Base-by-base conservation (phyloP, 257 asterid genomes). In the Plectranthus barbatus region DNA sequence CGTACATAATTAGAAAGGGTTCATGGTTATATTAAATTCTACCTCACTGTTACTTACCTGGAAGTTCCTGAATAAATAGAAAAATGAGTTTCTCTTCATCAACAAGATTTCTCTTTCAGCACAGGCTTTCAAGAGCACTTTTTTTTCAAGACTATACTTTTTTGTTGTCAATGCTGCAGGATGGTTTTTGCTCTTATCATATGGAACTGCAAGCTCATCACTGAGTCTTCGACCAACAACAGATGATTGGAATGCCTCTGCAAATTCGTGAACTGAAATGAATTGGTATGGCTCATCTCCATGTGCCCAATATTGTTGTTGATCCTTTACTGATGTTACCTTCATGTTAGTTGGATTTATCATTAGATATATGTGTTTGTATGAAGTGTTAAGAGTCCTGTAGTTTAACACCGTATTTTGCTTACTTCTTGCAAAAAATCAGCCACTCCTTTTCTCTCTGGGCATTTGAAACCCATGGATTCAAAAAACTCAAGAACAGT, bases 91-190 rank as follows among this genome's bases (percentile, higher is more conserved):
- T 68, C 90, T 79, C 78, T 77, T 77, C 75, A 84, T 76, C 58
- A 79, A 69, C 73, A 87, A 74, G 56, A 55, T 9, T 60, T 84
- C 92, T 77, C 95, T 77, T 29, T 75, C 72, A 6, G 83, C 55
- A 56, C 81, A 77, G 26, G 86, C 88, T 77, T 82, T 84, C 69
- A 87, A 49, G 50, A 87, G 80, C 34, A 79, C 88, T 61, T 58
- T 81, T 58, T 70, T 66, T 42, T 84, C 82, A 12, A 83, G 74
- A 36, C 93, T 85, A 15, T 77, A 87, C 65, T 72, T 77, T 52
- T 77, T 33, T 8, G 79, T 79, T 10, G 93, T 70, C 73, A 87
- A 73, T 69, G 95, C 92, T 1, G 95, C 95, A 3, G 90, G 93
- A 66, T 87, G 95, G 72, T 78, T 77, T 76, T 78, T 83, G 59